phyloP scores from a whole-genome alignment of 2,329 filamentous ascomycete species.

The Rhynchosporium graminicola region DNA sequence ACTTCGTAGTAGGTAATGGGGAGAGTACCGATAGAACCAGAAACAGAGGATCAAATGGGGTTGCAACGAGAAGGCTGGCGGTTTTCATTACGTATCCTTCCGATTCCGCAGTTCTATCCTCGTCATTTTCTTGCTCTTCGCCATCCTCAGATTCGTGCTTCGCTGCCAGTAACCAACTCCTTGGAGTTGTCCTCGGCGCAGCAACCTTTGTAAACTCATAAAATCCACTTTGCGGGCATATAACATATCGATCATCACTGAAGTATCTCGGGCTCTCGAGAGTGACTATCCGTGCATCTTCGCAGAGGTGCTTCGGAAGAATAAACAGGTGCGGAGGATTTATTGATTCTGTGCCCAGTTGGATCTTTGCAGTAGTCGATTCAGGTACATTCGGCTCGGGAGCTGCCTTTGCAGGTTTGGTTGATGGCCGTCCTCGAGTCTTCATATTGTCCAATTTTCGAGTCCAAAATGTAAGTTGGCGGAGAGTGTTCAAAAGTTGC shows the following conservation, averaged over 20 bases:
- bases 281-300: conserved; percentile 59
- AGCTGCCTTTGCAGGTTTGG: conserved; percentile 30
- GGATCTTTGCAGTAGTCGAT: conserved; percentile 36
- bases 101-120: conserved; percentile 24
- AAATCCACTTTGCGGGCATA: conserved; percentile 62
- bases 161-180: conserved; percentile 59
- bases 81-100: conserved; percentile 61
- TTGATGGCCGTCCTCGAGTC: conserved; percentile 35
- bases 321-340: conserved; percentile 60
- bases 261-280: conserved; percentile 60
- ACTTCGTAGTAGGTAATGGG: conserved; percentile 45
- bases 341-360: conserved; percentile 37
- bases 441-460: conserved; percentile 30
- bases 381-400: conserved; percentile 30
- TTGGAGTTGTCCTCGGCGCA: conserved; percentile 53
- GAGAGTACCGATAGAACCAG: conserved; percentile 73
- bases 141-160: conserved; percentile 20
- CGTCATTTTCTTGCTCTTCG: conserved; percentile 30
- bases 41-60: conserved; percentile 82
- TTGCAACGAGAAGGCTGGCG: conserved; percentile 80
- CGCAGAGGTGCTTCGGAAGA: conserved; percentile 55
- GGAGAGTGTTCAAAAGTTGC: conserved; percentile 5
- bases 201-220: conserved; percentile 65
- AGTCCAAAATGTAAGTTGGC: neutral
- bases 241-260: conserved; percentile 59